A percentile compares a stretch with the other conserved stretches of the same genome.
Evolutionary conservation across 2,329 filamentous ascomycete genomes (phyloP).

Genomic region (Acrodontium crateriforme): DNA sequence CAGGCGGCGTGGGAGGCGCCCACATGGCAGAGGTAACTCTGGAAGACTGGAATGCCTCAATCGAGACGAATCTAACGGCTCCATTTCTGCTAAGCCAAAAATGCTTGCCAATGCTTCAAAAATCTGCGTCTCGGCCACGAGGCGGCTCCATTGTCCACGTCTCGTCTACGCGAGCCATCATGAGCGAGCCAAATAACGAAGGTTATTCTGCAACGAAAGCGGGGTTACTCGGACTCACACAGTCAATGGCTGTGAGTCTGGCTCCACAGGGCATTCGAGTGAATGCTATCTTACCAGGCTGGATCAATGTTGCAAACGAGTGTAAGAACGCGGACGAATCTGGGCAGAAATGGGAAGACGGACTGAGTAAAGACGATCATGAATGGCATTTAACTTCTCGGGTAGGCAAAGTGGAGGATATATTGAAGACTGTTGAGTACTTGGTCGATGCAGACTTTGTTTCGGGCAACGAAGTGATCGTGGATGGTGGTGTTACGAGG

Average conservation of each 20-base stretch:
- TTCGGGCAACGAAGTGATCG: slow-evolving; percentile 32
- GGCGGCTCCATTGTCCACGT: slow-evolving; percentile 31
- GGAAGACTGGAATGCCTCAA: slow-evolving; percentile 25
- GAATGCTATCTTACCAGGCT: slow-evolving; percentile 38
- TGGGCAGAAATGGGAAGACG: slow-evolving; percentile 32
- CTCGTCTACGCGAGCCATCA: slow-evolving; percentile 36
- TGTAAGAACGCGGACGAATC: slow-evolving; percentile 28
- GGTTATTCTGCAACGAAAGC: slow-evolving; percentile 38
- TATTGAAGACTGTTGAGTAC: slow-evolving; percentile 27
- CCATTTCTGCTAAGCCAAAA: slow-evolving; percentile 17
- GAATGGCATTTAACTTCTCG: slow-evolving; percentile 37
- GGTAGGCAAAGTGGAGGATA: slow-evolving; percentile 37
- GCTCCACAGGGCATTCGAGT: slow-evolving; percentile 31
- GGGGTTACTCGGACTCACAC: slow-evolving; percentile 36
- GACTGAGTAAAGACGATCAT: slow-evolving; percentile 31
- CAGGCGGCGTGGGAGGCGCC: slow-evolving; percentile 20
- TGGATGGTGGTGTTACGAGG: slow-evolving; percentile 33
- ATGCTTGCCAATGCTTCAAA: slow-evolving; percentile 16
- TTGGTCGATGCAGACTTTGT: slow-evolving; percentile 24
- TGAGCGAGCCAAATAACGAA: slow-evolving; percentile 37
- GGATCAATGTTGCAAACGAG: slow-evolving; percentile 38
- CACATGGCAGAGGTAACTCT: slow-evolving; percentile 21
- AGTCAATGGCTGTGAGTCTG: slow-evolving; percentile 35
- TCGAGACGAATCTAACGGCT: slow-evolving; percentile 28
- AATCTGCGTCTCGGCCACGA: slow-evolving; percentile 4